Percentiles rank a stretch among this genome's conserved stretches.
Conservation (phyloP, 768 basidiomycete genomes). For the Tylopilus rubrobrunneus region DNA sequence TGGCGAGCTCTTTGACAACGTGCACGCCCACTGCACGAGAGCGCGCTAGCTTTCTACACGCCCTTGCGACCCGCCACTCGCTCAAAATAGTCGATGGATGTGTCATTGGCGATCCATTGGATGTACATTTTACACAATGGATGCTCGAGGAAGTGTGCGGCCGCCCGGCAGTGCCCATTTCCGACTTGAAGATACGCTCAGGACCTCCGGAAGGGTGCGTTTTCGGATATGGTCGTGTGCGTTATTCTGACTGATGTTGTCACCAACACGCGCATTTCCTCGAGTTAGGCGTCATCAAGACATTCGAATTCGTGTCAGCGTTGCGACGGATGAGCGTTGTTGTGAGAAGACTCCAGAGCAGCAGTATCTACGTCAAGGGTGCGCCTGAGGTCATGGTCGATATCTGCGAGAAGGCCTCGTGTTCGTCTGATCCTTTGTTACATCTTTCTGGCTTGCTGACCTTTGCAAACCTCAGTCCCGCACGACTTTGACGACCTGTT, state of each 20-base stretch:
- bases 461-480: conserved; percentile 58
- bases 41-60: conserved; percentile 86
- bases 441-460: conserved; percentile 9
- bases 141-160: conserved; percentile 91
- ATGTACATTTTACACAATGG: conserved; percentile 98
- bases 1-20: conserved; percentile 84
- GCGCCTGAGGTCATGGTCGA: conserved; percentile 97
- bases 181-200: conserved; percentile 89
- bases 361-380: conserved; percentile 95
- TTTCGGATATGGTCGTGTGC: not conserved
- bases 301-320: conserved; percentile 93
- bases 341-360: conserved; percentile 90
- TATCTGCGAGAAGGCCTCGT: conserved; percentile 89
- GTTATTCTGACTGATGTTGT: not conserved
- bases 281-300: conserved; percentile 92
- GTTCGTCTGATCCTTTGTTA: conserved; percentile 48
- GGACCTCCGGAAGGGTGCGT: conserved; percentile 71
- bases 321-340: conserved; percentile 96
- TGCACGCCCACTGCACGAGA: conserved; percentile 70
- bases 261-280: conserved; percentile 91
- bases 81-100: conserved; percentile 86
- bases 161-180: conserved; percentile 94
- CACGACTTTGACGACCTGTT: conserved; percentile 94
- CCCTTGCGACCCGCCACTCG: conserved; percentile 94
- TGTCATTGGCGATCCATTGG: conserved; percentile 92